Conservation (phyloP, 2,329 filamentous ascomycete species). For the Fusarium concolor region DNA sequence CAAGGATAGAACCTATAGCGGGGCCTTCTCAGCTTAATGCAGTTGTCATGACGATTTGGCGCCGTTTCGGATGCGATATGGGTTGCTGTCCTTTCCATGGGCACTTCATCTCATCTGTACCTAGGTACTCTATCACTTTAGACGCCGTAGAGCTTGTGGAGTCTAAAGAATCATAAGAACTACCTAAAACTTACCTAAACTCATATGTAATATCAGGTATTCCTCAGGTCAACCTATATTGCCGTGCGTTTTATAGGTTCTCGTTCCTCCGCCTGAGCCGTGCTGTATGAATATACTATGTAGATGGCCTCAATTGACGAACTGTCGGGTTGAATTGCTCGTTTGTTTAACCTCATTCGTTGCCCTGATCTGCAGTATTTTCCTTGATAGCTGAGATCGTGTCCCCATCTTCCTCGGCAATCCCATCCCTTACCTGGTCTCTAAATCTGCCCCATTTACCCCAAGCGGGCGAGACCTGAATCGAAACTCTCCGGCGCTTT, state of each 20-base stretch:
- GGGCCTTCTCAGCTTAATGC: conserved; percentile 27
- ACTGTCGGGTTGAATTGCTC: not conserved
- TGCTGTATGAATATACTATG: not conserved
- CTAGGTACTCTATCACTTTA: no score
- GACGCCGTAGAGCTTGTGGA: no score
- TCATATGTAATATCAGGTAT: no score
- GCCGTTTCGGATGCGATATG: conserved; percentile 34
- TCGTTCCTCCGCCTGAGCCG: not conserved
- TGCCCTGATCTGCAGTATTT: conserved; percentile 10
- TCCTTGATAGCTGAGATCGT: conserved; percentile 4
- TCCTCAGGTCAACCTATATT: no score
- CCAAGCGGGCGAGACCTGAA: conserved; percentile 22
- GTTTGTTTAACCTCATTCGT: not conserved
- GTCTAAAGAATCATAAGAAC: no score
- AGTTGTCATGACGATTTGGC: conserved; percentile 48
- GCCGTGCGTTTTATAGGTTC: not conserved
- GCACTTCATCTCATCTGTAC: not conserved
- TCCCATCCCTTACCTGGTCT: conserved; percentile 12
- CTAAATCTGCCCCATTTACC: conserved; percentile 19
- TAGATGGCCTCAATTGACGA: conserved; percentile 1
- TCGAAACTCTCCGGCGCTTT: conserved; percentile 27
- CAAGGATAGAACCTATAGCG: conserved; percentile 26
- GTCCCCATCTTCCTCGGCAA: conserved; percentile 27
- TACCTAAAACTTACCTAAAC: no score
- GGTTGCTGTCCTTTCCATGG: conserved; percentile 1